phyloP scores from a whole-genome alignment of 495 filamentous ascomycete species.

The Ramalina intermedia region DNA sequence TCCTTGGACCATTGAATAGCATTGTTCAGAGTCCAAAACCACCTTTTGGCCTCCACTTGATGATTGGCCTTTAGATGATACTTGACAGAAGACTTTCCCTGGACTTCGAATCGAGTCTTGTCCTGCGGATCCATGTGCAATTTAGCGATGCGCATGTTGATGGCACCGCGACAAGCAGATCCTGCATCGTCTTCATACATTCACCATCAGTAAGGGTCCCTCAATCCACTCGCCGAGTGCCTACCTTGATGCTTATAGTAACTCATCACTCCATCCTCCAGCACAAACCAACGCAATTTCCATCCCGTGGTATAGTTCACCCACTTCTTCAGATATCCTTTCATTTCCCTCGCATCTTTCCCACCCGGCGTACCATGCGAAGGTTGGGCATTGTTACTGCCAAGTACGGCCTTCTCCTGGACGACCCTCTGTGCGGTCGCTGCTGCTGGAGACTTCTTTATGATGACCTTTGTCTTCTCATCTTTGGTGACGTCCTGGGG shows the following conservation, averaged over 20 bases:
- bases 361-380: conserved; percentile 53
- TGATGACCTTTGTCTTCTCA: conserved; percentile 66
- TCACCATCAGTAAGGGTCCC: neutral
- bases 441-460: conserved; percentile 89
- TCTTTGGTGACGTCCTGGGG: conserved; percentile 97
- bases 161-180: conserved; percentile 87
- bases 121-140: conserved; percentile 92
- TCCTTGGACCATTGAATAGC: conserved; percentile 97
- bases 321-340: conserved; percentile 97
- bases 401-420: conserved; percentile 89
- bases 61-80: conserved; percentile 96
- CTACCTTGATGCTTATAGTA: conserved; percentile 95
- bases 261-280: conserved; percentile 92
- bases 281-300: conserved; percentile 93
- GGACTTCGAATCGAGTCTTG: conserved; percentile 93
- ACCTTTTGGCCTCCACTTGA: conserved; percentile 79
- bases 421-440: conserved; percentile 89
- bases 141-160: conserved; percentile 94
- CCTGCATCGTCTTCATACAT: conserved; percentile 59
- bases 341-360: conserved; percentile 90
- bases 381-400: conserved; percentile 49
- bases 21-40: conserved; percentile 98
- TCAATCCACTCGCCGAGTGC: neutral
- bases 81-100: conserved; percentile 96
- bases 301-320: conserved; percentile 95